Evolutionary conservation across 2,329 filamentous ascomycete species (phyloP).

Genomic region (Blastomyces percursus): DNA sequence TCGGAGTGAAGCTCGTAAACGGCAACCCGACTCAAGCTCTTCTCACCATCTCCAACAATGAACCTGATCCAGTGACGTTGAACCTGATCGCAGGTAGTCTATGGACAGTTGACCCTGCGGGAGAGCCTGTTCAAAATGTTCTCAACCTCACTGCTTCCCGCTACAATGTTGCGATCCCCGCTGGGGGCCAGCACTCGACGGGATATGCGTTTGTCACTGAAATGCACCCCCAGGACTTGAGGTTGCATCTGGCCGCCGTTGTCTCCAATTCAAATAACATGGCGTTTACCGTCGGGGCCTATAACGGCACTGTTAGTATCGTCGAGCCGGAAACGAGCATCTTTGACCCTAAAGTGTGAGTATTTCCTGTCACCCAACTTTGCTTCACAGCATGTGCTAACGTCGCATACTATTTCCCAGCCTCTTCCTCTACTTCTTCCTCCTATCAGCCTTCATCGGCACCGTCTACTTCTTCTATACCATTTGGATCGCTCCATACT

Average conservation of each 20-base stretch:
- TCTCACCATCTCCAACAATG: conserved; percentile 74
- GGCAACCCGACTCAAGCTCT: conserved; percentile 73
- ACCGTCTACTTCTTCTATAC: conserved; percentile 95
- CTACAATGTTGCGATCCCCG: conserved; percentile 62
- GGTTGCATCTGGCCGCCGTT: conserved; percentile 64
- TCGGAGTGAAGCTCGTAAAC: conserved; percentile 93
- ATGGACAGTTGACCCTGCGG: conserved; percentile 45
- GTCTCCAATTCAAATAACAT: conserved; percentile 55
- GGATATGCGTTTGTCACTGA: conserved; percentile 81
- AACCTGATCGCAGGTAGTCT: conserved; percentile 68
- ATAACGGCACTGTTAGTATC: conserved; percentile 71
- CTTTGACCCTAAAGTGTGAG: conserved; percentile 92
- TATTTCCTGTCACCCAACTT: not conserved
- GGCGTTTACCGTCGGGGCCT: conserved; percentile 66
- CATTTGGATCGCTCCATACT: conserved; percentile 92
- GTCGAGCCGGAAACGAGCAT: conserved; percentile 86
- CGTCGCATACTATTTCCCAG: conserved; percentile 36
- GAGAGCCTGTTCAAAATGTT: conserved; percentile 50
- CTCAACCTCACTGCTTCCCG: conserved; percentile 73
- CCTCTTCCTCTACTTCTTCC: conserved; percentile 94
- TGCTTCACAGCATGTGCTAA: not conserved
- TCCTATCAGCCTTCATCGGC: conserved; percentile 64
- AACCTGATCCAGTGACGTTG: conserved; percentile 62
- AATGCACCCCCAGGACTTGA: conserved; percentile 83
- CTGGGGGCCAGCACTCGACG: conserved; percentile 63